Conservation (phyloP, 768 basidiomycete species). For the Leccinum obscurum region DNA sequence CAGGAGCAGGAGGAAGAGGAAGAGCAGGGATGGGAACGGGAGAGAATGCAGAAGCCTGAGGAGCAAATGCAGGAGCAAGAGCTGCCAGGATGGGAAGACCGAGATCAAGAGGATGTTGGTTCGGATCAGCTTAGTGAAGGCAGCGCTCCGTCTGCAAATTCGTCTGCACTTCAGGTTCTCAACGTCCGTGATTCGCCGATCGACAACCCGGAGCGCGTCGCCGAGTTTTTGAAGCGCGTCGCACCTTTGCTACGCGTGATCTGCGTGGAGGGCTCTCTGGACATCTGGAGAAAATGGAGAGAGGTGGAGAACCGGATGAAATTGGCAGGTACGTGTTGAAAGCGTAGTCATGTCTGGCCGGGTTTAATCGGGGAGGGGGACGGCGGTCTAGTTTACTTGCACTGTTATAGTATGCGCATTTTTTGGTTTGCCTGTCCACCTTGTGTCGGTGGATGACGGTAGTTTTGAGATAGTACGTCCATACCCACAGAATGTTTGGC, state of each 20-base stretch:
- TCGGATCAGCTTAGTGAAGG: not conserved
- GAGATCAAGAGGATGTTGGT: not conserved
- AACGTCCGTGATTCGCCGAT: slow-evolving; percentile 32
- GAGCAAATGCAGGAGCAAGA: not conserved
- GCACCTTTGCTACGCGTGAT: slow-evolving; percentile 28
- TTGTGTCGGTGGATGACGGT: not conserved
- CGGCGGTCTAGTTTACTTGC: slow-evolving; percentile 2
- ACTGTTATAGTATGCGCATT: not conserved
- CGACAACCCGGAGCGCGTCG: slow-evolving; percentile 25
- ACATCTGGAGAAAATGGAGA: slow-evolving; percentile 31
- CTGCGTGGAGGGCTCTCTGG: slow-evolving; percentile 27
- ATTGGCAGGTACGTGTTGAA: slow-evolving; percentile 6
- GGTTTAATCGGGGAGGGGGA: no score
- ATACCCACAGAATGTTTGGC: not conserved
- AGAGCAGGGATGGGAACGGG: not conserved
- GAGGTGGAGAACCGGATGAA: slow-evolving; percentile 28
- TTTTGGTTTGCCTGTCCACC: not conserved
- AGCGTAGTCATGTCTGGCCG: not conserved
- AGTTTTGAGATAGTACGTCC: not conserved
- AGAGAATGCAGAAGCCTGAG: not conserved
- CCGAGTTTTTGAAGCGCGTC: slow-evolving; percentile 24
- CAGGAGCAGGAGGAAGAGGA: not conserved
- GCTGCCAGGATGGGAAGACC: not conserved
- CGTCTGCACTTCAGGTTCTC: slow-evolving; percentile 22
- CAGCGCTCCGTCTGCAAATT: not conserved